Base-by-base conservation (phyloP, 2,329 filamentous ascomycete species). In the Xylaria digitata region DNA sequence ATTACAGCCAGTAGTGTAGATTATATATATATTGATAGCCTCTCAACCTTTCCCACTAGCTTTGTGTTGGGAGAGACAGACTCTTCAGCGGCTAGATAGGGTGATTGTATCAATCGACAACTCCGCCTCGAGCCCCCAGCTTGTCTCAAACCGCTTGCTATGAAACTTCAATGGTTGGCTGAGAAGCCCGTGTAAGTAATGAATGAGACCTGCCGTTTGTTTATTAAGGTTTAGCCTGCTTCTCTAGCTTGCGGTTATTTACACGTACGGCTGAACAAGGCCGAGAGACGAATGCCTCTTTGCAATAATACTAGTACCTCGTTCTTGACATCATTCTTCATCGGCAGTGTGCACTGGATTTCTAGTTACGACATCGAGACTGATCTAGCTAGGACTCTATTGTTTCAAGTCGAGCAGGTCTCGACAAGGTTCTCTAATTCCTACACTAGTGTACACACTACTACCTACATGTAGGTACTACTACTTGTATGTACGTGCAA, bases 161-260 rank as follows among this genome's bases (percentile, higher is more conserved):
- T 65, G 50, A 61, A 45, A 61, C 63, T 15, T 61, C 32, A 50
- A 43, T 15, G 43, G 56, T 37, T 61, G 63, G 63, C 34, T 30
- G 43, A 56, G 40, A 43, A 54, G 50, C 43, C 57, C 50, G 32
- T 61, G 50, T 61, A 40, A 15, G 37, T 40, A 37, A 37, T 37
- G 11, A 37, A 37, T 13, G 37, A 40, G 1, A 26, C 26, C 43
- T 21, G 43, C 30, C 17, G 52, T 65, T 66, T 37, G 34, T 37
- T 37, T 37, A 37, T 9, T 11, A 37, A 58, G 56, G 50, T 15
- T 40, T 40, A 32, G n/a, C 21, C 21, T 13, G 8, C 15, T 49
- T 40, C 13, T 40, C 17, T 21, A 13, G 30, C 42, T 59, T 54
- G 48, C 42, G 40, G 9, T 42, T 53, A 49, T 60, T 65, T n/a